phyloP scores from a whole-genome alignment of 73 alveolate genomes.

The Loxodes magnus region DNA sequence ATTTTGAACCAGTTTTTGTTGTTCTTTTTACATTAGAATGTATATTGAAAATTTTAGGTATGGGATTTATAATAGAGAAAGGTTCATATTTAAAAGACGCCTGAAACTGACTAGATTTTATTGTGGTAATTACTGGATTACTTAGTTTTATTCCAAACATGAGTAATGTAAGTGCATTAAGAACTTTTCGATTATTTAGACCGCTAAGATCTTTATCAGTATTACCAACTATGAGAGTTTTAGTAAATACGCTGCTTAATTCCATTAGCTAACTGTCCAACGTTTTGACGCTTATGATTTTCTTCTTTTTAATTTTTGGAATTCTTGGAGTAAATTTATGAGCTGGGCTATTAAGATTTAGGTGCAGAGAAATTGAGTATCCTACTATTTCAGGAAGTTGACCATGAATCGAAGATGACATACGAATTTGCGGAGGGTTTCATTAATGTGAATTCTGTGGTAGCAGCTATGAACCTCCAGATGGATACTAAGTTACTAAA shows the following conservation, averaged over 20 bases:
- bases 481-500: too few species aligned
- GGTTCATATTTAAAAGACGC: constrained; percentile 62
- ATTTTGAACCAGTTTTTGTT: constrained; percentile 22
- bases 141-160: constrained; percentile 6
- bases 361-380: constrained; percentile 67
- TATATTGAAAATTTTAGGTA: constrained; percentile 23
- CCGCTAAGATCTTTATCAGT: constrained; percentile 89
- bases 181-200: constrained; percentile 92
- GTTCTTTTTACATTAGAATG: constrained; percentile 27
- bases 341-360: constrained; percentile 62
- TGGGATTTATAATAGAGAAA: constrained; percentile 30
- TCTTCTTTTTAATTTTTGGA: constrained; percentile 80
- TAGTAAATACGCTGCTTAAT: constrained; percentile 75
- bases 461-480: too few species aligned
- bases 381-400: constrained; percentile 20
- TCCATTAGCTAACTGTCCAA: constrained; percentile 75
- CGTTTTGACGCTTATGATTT: constrained; percentile 71
- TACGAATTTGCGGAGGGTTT: constrained; percentile 10
- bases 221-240: constrained; percentile 76
- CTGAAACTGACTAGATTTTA: constrained; percentile 74
- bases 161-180: constrained; percentile 44
- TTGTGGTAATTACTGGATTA: constrained; percentile 54
- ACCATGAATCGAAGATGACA: constrained; percentile 7
- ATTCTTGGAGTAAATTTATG: constrained; percentile 89
- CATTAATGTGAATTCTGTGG: constrained; percentile 4